Evolutionary conservation across 352 stramenopile species (phyloP).

Genomic region (Globisporangium paroecandrum): DNA sequence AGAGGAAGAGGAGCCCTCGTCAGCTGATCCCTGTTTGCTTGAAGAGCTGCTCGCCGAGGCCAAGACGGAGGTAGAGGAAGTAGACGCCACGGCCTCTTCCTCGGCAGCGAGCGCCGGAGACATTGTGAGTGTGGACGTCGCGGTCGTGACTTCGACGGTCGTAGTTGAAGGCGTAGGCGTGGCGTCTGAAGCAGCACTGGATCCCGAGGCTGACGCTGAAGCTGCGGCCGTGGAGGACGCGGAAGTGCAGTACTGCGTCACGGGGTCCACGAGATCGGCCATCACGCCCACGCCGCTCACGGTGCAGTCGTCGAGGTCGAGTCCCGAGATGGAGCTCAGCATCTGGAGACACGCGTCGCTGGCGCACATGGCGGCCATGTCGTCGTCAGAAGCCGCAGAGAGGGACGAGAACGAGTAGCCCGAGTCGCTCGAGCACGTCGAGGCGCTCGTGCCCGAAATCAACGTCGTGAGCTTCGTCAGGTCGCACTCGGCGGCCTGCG

Average conservation of each 20-base stretch:
- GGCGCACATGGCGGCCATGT: constrained; percentile 29
- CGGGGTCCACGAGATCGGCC: constrained; percentile 28
- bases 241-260: constrained; percentile 27
- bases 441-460: constrained; percentile 23
- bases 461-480: constrained; percentile 25
- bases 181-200: constrained; percentile 15
- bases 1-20: neutral
- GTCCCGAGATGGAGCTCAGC: constrained; percentile 23
- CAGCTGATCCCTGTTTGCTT: neutral
- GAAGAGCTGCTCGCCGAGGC: neutral
- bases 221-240: constrained; percentile 11
- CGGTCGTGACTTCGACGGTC: constrained; percentile 12
- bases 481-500: constrained; percentile 22
- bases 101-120: constrained; percentile 9
- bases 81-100: constrained; percentile 5
- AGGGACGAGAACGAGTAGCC: constrained; percentile 35
- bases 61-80: neutral
- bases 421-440: constrained; percentile 25
- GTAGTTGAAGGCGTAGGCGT: constrained; percentile 7
- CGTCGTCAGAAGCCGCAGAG: constrained; percentile 20
- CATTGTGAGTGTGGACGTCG: constrained; percentile 7
- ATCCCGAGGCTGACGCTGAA: constrained; percentile 5
- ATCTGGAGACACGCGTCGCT: constrained; percentile 27
- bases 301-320: constrained; percentile 32
- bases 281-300: constrained; percentile 27